Conservation (phyloP, 371 early-diverging fungal genomes). For the Sanchytrium tribonematis region DNA sequence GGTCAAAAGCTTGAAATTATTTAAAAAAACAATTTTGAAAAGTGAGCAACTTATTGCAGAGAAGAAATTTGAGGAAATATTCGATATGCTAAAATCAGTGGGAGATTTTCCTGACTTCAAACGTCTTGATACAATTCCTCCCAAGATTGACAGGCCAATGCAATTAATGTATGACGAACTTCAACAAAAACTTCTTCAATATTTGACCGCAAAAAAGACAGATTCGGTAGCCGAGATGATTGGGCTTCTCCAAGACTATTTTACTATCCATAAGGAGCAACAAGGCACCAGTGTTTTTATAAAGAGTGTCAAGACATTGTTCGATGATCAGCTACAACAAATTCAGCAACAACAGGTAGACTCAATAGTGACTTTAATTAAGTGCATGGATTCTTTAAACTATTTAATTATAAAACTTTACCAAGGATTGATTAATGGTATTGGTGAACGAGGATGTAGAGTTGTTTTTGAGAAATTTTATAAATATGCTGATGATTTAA, state of each 20-base stretch:
- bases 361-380: background rate
- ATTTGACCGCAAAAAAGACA: background rate
- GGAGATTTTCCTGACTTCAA: background rate
- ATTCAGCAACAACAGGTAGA: background rate
- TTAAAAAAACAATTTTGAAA: background rate
- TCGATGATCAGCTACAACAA: background rate
- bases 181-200: background rate
- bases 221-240: background rate
- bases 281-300: background rate
- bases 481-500: background rate
- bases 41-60: background rate
- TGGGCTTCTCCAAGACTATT: background rate
- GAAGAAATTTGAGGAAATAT: background rate
- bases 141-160: background rate
- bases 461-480: background rate
- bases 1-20: background rate
- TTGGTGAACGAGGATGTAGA: background rate
- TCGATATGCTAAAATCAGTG: background rate
- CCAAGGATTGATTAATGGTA: background rate
- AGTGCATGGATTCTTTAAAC: background rate
- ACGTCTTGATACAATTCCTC: background rate
- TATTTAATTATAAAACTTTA: background rate
- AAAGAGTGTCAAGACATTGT: background rate
- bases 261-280: background rate
- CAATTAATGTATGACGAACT: background rate